Conservation (phyloP, 2,329 filamentous ascomycete genomes). For the Furcasterigmium furcatum region DNA sequence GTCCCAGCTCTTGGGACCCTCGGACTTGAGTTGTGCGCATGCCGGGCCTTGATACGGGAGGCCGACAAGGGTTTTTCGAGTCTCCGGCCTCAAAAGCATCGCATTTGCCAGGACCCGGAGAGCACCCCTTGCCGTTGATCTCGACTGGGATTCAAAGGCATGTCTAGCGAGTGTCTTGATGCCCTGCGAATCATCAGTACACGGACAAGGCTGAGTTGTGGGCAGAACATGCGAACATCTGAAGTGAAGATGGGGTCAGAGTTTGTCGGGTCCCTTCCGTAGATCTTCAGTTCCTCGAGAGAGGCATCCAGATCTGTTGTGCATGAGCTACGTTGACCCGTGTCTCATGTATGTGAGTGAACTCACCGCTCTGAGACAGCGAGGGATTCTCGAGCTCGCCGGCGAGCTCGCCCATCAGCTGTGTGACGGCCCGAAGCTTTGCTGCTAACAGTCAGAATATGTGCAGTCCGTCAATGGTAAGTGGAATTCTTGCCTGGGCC, state of each 20-base stretch:
- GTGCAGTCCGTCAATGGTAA: conserved; percentile 6
- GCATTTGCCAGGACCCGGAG: conserved; percentile 84
- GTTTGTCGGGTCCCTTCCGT: conserved; percentile 68
- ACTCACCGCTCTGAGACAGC: conserved; percentile 35
- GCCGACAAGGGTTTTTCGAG: conserved; percentile 71
- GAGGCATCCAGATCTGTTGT: conserved; percentile 57
- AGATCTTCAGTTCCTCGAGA: conserved; percentile 71
- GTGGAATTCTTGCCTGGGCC: not conserved
- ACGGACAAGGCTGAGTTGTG: not conserved
- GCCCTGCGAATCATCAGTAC: conserved; percentile 51
- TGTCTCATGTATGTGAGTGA: not conserved
- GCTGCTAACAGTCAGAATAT: conserved; percentile 33
- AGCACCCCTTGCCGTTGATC: conserved; percentile 67
- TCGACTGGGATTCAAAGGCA: conserved; percentile 65
- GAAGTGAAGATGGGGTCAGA: conserved; percentile 83
- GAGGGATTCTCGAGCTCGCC: conserved; percentile 58
- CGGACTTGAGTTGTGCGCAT: conserved; percentile 68
- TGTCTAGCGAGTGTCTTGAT: conserved; percentile 69
- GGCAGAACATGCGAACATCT: conserved; percentile 49
- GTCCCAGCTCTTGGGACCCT: conserved; percentile 55
- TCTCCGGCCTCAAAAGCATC: conserved; percentile 64
- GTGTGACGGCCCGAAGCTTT: conserved; percentile 66
- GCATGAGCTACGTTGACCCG: not conserved
- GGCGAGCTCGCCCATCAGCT: conserved; percentile 59
- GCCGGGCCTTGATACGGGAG: conserved; percentile 64